phyloP scores from a whole-genome alignment of 2,329 filamentous ascomycete species.

The Thielaviopsis euricoi region DNA sequence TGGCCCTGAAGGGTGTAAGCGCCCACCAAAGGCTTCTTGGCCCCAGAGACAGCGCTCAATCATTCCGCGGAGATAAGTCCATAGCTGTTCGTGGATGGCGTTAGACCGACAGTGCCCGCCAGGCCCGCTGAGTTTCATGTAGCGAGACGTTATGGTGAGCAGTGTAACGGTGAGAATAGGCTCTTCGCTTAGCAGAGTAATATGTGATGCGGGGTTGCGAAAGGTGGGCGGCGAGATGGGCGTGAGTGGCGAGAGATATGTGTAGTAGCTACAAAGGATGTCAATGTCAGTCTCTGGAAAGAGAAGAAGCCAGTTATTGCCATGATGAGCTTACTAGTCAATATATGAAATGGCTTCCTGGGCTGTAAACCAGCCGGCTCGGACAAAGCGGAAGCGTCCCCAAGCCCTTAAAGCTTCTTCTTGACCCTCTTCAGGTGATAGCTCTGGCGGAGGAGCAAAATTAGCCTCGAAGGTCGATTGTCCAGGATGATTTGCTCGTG shows the following conservation, averaged over 20 bases:
- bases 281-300: not conserved
- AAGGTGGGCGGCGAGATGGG: slow-evolving; percentile 90
- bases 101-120: slow-evolving; percentile 72
- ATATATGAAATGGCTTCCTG: slow-evolving; percentile 88
- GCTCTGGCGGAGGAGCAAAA: slow-evolving; percentile 25
- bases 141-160: slow-evolving; percentile 78
- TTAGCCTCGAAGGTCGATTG: slow-evolving; percentile 18
- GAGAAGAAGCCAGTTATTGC: slow-evolving; percentile 6
- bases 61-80: slow-evolving; percentile 88
- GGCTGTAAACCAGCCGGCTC: slow-evolving; percentile 89
- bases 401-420: slow-evolving; percentile 65
- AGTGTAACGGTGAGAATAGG: slow-evolving; percentile 85
- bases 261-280: slow-evolving; percentile 52
- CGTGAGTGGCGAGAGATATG: slow-evolving; percentile 76
- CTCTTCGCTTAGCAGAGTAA: slow-evolving; percentile 70
- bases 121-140: slow-evolving; percentile 62
- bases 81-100: slow-evolving; percentile 86
- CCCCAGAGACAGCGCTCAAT: slow-evolving; percentile 91
- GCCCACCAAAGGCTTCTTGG: slow-evolving; percentile 71
- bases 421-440: slow-evolving; percentile 14
- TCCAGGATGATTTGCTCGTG: not conserved
- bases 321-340: slow-evolving; percentile 49
- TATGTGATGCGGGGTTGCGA: slow-evolving; percentile 62
- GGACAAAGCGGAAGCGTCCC: slow-evolving; percentile 85
- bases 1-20: slow-evolving; percentile 8